A percentile compares a stretch with the other conserved stretches of the same genome.
phyloP scores from a whole-genome alignment of 78 protist genomes.

The Thecamonas trahens region DNA sequence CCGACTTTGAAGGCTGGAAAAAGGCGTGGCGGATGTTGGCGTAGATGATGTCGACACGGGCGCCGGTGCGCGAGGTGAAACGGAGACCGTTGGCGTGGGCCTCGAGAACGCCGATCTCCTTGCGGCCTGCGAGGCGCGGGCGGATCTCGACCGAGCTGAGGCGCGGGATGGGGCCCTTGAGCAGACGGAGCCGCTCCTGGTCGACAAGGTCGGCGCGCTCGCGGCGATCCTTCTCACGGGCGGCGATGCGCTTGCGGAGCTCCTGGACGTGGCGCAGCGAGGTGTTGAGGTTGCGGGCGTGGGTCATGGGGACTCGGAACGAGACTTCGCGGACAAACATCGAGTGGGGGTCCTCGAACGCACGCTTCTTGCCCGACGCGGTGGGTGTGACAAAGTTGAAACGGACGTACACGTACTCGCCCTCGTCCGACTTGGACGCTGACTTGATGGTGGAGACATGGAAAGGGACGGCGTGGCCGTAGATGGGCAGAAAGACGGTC shows the following conservation, averaged over 20 bases:
- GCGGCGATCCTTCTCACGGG: constrained; percentile 27
- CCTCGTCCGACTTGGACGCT: constrained; percentile 50
- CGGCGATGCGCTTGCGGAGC: constrained; percentile 45
- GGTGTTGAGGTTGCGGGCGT: constrained; percentile 16
- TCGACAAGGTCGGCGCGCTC: constrained; percentile 42
- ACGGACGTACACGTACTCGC: constrained; percentile 28
- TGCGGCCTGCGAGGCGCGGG: constrained; percentile 54
- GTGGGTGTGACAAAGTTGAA: constrained; percentile 69
- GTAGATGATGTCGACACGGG: constrained; percentile 64
- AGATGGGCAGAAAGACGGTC: constrained; percentile 74
- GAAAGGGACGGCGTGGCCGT: constrained; percentile 80
- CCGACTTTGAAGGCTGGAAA: constrained; percentile 84
- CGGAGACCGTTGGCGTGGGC: constrained; percentile 89
- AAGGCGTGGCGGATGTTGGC: constrained; percentile 81
- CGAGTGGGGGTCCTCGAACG: constrained; percentile 7
- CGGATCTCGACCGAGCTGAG: constrained; percentile 54
- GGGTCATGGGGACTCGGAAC: constrained; percentile 34
- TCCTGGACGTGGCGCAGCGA: constrained; percentile 50
- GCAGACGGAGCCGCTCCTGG: constrained; percentile 60
- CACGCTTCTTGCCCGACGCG: too few relatives aligned
- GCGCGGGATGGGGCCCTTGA: constrained; percentile 24
- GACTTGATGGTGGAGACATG: constrained; percentile 79
- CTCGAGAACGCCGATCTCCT: constrained; percentile 67
- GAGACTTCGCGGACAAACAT: constrained; percentile 68
- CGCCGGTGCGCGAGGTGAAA: constrained; percentile 45